These are phyloP conservation scores for Dactylis glomerata DNA, from an alignment of 176 grass and related monocot genomes.

Conservation along the genomic window DNA sequence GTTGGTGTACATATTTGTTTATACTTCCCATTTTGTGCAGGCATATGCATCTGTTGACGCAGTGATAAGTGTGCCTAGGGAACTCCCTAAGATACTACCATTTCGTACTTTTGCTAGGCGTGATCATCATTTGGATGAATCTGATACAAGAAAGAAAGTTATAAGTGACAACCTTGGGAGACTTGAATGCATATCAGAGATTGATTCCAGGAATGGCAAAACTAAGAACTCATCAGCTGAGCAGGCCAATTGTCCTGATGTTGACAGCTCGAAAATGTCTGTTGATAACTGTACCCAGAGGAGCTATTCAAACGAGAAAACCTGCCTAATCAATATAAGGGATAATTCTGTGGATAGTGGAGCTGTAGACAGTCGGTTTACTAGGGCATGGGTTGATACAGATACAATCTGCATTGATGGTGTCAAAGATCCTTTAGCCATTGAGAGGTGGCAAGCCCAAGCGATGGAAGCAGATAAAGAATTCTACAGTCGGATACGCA, in stretches of 20 bases:
- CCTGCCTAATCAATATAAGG: constrained; percentile 51
- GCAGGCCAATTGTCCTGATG: constrained; percentile 48
- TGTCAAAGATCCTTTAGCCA: constrained; percentile 83
- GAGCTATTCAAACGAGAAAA: constrained; percentile 61
- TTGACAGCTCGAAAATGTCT: constrained; percentile 69
- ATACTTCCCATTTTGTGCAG: constrained; percentile 39
- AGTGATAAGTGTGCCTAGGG: constrained; percentile 57
- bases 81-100: constrained; percentile 98
- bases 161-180: constrained; percentile 59
- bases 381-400: constrained; percentile 87
- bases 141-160: constrained; percentile 62
- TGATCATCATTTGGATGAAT: constrained; percentile 72
- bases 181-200: constrained; percentile 73
- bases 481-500: constrained; percentile 72
- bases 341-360: constrained; percentile 70
- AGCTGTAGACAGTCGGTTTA: constrained; percentile 63
- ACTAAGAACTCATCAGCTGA: constrained; percentile 53
- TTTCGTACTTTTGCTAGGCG: constrained; percentile 84
- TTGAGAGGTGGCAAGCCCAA: constrained; percentile 96
- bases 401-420: constrained; percentile 73
- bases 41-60: constrained; percentile 92
- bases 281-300: constrained; percentile 59
- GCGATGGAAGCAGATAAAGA: constrained; percentile 91
- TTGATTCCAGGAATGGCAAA: constrained; percentile 66
- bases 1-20: neutral